Conservation (phyloP, 345 rosid species). For the Citrus mangshanensis region DNA sequence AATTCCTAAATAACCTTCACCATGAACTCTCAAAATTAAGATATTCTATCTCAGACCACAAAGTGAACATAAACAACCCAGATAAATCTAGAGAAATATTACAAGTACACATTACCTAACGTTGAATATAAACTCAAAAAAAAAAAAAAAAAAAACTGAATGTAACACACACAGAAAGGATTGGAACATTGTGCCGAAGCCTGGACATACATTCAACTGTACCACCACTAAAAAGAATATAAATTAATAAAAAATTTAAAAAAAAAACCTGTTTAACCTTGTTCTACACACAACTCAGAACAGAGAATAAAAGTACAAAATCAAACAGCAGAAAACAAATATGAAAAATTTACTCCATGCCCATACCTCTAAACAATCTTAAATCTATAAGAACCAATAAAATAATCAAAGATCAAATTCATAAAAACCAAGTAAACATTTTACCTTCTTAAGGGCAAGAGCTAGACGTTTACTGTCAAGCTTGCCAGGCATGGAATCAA, state of each 20-base stretch:
- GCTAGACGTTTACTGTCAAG: conserved; percentile 90
- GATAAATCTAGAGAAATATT: no score
- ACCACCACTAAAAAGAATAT: background rate
- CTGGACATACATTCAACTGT: background rate
- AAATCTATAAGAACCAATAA: background rate
- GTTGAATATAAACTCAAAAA: background rate
- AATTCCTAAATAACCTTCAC: background rate
- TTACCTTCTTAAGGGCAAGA: conserved; percentile 86
- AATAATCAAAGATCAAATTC: background rate
- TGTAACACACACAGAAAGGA: background rate
- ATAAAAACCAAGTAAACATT: background rate
- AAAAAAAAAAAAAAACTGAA: background rate
- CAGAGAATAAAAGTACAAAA: background rate
- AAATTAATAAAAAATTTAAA: background rate
- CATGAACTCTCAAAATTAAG: background rate
- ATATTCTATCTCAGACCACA: background rate
- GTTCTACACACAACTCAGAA: background rate
- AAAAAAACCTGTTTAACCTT: background rate
- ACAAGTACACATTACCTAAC: background rate
- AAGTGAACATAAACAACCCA: background rate
- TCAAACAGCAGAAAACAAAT: background rate
- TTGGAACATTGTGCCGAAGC: no score
- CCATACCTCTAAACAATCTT: background rate
- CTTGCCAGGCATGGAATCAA: conserved; percentile 74
- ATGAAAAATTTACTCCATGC: background rate